These are phyloP conservation scores for Bidens hawaiensis DNA, from an alignment of 140 eudicot species.

Conservation along the genomic window DNA sequence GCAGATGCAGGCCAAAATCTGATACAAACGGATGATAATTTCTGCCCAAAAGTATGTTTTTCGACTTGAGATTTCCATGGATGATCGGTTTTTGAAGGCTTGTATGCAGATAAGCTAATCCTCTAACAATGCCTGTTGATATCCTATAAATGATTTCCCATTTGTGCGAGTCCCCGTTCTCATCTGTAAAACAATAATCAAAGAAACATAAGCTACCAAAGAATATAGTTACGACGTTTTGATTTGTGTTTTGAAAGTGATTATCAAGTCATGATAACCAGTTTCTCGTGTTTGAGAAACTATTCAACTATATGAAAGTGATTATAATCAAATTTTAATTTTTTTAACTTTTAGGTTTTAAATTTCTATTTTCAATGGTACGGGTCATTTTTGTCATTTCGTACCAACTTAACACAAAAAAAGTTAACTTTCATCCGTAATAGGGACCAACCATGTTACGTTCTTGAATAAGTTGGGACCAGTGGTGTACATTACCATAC, in stretches of 20 bases:
- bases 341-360: too few species aligned
- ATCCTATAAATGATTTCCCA: conserved; percentile 67
- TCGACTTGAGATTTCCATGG: conserved; percentile 92
- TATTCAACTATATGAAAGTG: neutral
- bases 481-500: too few species aligned
- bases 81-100: conserved; percentile 59
- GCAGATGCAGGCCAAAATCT: conserved; percentile 75
- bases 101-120: conserved; percentile 63
- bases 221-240: neutral
- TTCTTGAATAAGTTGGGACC: too few species aligned
- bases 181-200: conserved; percentile 47
- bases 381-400: too few species aligned
- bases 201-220: conserved; percentile 13
- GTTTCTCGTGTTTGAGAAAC: neutral
- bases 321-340: too few species aligned
- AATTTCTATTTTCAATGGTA: too few species aligned
- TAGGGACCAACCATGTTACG: too few species aligned
- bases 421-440: too few species aligned
- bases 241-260: neutral
- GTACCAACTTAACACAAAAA: too few species aligned
- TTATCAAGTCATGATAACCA: neutral
- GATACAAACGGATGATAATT: conserved; percentile 56
- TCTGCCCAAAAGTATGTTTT: conserved; percentile 59
- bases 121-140: conserved; percentile 66
- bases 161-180: conserved; percentile 56